Evolutionary conservation across 805 yeast genomes (phyloP).

Genomic region (Komagataella kurtzmanii): DNA sequence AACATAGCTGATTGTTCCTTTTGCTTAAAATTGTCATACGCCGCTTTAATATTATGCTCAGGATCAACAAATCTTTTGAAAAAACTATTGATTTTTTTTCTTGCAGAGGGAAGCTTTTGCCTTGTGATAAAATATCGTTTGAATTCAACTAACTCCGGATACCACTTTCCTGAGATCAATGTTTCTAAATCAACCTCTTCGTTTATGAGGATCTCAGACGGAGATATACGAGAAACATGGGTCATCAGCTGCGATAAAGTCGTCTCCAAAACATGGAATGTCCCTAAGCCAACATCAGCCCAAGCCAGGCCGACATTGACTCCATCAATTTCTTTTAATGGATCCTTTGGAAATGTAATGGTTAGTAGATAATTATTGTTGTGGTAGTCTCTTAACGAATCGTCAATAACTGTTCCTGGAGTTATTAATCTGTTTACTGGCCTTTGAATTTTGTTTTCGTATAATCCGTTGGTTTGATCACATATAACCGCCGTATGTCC

Average conservation of each 20-base stretch:
- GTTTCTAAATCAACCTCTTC: slow-evolving; percentile 25
- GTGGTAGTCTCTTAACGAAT: slow-evolving; percentile 61
- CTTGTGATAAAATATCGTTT: slow-evolving; percentile 47
- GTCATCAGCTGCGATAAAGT: slow-evolving; percentile 47
- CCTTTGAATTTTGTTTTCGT: slow-evolving; percentile 33
- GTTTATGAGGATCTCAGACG: slow-evolving; percentile 63
- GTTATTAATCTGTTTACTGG: slow-evolving; percentile 72
- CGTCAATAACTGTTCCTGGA: slow-evolving; percentile 89
- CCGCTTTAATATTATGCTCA: slow-evolving; percentile 9
- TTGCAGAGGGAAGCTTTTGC: slow-evolving; percentile 26
- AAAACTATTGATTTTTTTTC: slow-evolving; percentile 24
- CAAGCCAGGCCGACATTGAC: slow-evolving; percentile 62
- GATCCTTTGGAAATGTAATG: slow-evolving; percentile 43
- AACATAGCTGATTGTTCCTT: slow-evolving; percentile 50
- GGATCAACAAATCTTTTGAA: slow-evolving; percentile 25
- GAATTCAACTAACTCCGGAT: slow-evolving; percentile 42
- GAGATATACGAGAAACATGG: slow-evolving; percentile 65
- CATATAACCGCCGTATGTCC: slow-evolving; percentile 68
- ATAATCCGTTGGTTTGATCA: slow-evolving; percentile 38
- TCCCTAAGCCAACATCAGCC: slow-evolving; percentile 84
- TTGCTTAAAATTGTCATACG: slow-evolving; percentile 20
- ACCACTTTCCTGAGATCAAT: slow-evolving; percentile 36
- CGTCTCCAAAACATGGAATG: slow-evolving; percentile 55
- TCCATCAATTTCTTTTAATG: slow-evolving; percentile 22
- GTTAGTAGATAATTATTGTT: slow-evolving; percentile 61